Base-by-base conservation (phyloP, 805 yeast species). In the Yamadazyma takamatsuzukensis region DNA sequence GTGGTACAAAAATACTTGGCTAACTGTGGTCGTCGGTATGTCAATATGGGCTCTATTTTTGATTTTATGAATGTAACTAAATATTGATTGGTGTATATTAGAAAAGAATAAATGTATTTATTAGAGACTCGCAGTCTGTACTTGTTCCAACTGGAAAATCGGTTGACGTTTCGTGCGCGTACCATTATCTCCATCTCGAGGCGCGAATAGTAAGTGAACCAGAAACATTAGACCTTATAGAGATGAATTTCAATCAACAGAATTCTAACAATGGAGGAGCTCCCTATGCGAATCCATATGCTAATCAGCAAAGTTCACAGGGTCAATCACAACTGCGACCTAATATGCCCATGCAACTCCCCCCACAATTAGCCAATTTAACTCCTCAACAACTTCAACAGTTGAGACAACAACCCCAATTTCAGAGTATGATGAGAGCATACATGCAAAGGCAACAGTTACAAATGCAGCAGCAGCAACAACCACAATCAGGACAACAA, bases 21-120 rank as follows among this genome's bases (percentile, higher is more conserved):
- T 32, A 83, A 83, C 41, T 83, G 90, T 60, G 97, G 95, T 4
- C 79, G 96, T 45, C 71, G 96, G 30, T 88, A 78, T 56, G 97
- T 89, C 31, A 84, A 86, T 53, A 79, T 90, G 84, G 78, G 79
- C 6, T 63, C 75, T 15, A 79, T 89, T n/a, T 89, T 89, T 56
- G 81, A 72, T 31, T 76, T 74, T 43, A 74, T 76, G 76, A 39
- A 33, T 15, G 10, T 25, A 11, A 30, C n/a, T n/a, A n/a, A n/a
- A n/a, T n/a, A n/a, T n/a, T n/a, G n/a, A n/a, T n/a, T n/a, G n/a
- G n/a, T n/a, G n/a, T n/a, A n/a, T n/a, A n/a, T n/a, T n/a, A n/a
- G n/a, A n/a, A n/a, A n/a, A n/a, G n/a, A n/a, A n/a, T n/a, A n/a
- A n/a, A n/a, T n/a, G n/a, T n/a, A n/a, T n/a, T n/a, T n/a, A n/a